Evolutionary conservation across 1,284 basidiomycete species (phyloP), one percentile per base, ranked within the genome.

Genomic region (Leccinum cinnamomeum): DNA sequence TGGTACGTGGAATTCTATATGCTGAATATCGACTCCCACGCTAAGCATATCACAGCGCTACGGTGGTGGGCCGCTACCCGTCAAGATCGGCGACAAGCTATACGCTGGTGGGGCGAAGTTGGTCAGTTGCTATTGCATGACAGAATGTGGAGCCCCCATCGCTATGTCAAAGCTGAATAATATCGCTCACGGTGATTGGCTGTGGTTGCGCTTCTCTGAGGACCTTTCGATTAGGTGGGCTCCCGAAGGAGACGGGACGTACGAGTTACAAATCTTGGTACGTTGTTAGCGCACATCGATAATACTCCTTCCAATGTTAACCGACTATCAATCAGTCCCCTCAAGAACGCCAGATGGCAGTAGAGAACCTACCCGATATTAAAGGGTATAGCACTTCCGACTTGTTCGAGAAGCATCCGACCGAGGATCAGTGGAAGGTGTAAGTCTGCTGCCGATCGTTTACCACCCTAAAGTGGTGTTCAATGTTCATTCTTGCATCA

Each of bases 231-330:
- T 70, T 1, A 65, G 72, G 16, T 79, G 75, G 75, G 60, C 18
- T 14, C 63, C 69, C 2, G 68, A 76, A 57, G 76, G 68, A 1
- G 69, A 77, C 30, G 72, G 63, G 5, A 67, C 72, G 1, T 78
- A 69, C 48, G 77, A 79, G 56, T 61, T 72, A 3, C 73, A 77
- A 30, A 28, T 77, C 1, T 61, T 77, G 69, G 76, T 79, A 60
- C 10, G 70, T 3, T 0, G 7, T 2, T 1, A 16, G 18, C 37
- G 2, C 5, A 2, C 11, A 2, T 2, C 35, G n/a, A 16, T 35
- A 8, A 3, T 51, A 11, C 46, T 55, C 18, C n/a, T 14, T 12
- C 10, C 7, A 8, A 20, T 37, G 2, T 7, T 20, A 20, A 37
- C 30, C 46, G 12, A 55, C 33, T 3, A 3, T 16, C 33, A 2